Evolutionary conservation across 2,329 filamentous ascomycete genomes (phyloP).

Genomic region (Rosellinia necatrix): DNA sequence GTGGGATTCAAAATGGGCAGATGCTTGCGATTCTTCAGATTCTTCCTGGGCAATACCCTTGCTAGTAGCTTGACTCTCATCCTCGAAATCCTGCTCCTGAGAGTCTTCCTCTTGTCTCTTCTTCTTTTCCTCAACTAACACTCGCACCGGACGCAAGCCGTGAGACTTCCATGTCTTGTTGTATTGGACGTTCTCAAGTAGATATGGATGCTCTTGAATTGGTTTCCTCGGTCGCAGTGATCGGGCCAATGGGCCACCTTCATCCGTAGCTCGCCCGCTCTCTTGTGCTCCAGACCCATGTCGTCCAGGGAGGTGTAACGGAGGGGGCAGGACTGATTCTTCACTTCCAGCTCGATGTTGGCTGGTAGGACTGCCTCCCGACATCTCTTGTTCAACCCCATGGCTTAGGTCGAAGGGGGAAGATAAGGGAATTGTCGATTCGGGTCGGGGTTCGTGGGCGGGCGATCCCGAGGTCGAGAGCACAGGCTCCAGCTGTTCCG

Average conservation of each 20-base stretch:
- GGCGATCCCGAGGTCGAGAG: slow-evolving; percentile 1
- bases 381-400: neutral
- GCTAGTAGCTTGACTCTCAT: slow-evolving; percentile 53
- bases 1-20: slow-evolving; percentile 19
- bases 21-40: slow-evolving; percentile 44
- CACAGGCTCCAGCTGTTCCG: slow-evolving; percentile 32
- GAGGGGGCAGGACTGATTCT: slow-evolving; percentile 8
- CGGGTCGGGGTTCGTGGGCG: slow-evolving; percentile 26
- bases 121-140: slow-evolving; percentile 42
- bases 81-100: slow-evolving; percentile 56
- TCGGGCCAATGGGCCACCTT: slow-evolving; percentile 40
- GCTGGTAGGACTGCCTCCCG: neutral
- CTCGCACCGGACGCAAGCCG: slow-evolving; percentile 57
- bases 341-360: neutral
- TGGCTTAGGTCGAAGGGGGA: slow-evolving; percentile 22
- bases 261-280: neutral
- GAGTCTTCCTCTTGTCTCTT: slow-evolving; percentile 49
- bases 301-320: slow-evolving; percentile 5
- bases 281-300: neutral
- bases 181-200: slow-evolving; percentile 60
- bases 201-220: slow-evolving; percentile 64
- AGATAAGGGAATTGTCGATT: slow-evolving; percentile 8
- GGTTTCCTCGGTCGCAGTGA: slow-evolving; percentile 64
- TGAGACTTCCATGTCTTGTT: slow-evolving; percentile 57
- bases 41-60: slow-evolving; percentile 35